Evolutionary conservation across 306 rosid genomes (phyloP).

Genomic region (Coriaria nepalensis): DNA sequence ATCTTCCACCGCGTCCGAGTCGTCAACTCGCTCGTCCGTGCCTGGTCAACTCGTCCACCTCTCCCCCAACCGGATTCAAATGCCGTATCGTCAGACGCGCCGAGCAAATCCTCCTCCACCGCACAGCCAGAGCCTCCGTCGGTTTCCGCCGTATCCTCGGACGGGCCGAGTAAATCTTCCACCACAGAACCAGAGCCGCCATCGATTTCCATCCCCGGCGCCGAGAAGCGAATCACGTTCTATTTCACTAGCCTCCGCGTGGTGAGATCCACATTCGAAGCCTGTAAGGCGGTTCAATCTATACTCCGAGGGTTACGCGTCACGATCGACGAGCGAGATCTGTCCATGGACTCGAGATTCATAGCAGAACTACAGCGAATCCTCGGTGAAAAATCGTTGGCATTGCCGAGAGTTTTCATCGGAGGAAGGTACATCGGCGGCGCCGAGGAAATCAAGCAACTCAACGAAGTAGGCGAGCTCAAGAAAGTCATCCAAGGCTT

Average conservation of each 20-base stretch:
- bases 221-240: slow-evolving; percentile 61
- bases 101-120: slow-evolving; percentile 6
- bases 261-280: slow-evolving; percentile 69
- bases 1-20: slow-evolving; percentile 76
- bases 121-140: slow-evolving; percentile 16
- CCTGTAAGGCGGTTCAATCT: slow-evolving; percentile 58
- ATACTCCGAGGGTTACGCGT: slow-evolving; percentile 66
- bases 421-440: slow-evolving; percentile 80
- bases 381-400: slow-evolving; percentile 30
- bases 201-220: slow-evolving; percentile 23
- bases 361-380: slow-evolving; percentile 49
- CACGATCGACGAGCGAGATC: slow-evolving; percentile 69
- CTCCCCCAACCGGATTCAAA: slow-evolving; percentile 9
- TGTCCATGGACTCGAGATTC: slow-evolving; percentile 72
- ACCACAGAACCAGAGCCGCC: slow-evolving; percentile 11
- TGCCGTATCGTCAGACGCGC: slow-evolving; percentile 8
- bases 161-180: slow-evolving; percentile 1
- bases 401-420: slow-evolving; percentile 63
- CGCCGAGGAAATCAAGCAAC: slow-evolving; percentile 58
- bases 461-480: slow-evolving; percentile 85
- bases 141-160: not conserved
- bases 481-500: slow-evolving; percentile 64
- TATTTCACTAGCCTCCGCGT: slow-evolving; percentile 91
- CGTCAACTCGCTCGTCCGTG: slow-evolving; percentile 42
- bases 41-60: slow-evolving; percentile 25